Percentiles rank a stretch among this genome's conserved stretches.
Evolutionary conservation across 2,329 filamentous ascomycete species (phyloP).

Genomic region (Colletotrichum acutatum): DNA sequence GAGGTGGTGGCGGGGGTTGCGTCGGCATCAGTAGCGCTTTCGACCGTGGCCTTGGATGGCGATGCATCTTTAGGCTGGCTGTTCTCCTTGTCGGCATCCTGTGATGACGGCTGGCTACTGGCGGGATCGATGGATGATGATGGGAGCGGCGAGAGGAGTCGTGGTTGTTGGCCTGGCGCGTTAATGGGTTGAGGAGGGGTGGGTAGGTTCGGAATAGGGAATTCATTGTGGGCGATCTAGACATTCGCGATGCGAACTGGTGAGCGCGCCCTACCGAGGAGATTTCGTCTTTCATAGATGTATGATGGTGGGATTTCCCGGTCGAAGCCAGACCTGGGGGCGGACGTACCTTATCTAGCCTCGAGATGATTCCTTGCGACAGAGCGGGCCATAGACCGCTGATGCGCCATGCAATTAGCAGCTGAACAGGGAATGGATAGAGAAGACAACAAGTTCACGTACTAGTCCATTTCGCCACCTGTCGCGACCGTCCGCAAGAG

Average conservation of each 20-base stretch:
- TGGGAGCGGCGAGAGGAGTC: slow-evolving; percentile 56
- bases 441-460: slow-evolving; percentile 42
- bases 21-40: slow-evolving; percentile 43
- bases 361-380: slow-evolving; percentile 71
- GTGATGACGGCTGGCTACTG: slow-evolving; percentile 53
- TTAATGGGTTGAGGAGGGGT: slow-evolving; percentile 52
- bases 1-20: slow-evolving; percentile 48
- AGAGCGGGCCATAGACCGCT: slow-evolving; percentile 78
- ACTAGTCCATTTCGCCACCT: slow-evolving; percentile 67
- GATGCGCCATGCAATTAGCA: slow-evolving; percentile 42
- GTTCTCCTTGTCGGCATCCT: slow-evolving; percentile 77
- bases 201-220: slow-evolving; percentile 74
- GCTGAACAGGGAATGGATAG: slow-evolving; percentile 29
- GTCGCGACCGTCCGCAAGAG: slow-evolving; percentile 59
- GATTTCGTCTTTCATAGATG: slow-evolving; percentile 45
- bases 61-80: slow-evolving; percentile 52
- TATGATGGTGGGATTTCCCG: slow-evolving; percentile 45
- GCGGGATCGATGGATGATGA: slow-evolving; percentile 54
- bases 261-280: slow-evolving; percentile 18
- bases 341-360: slow-evolving; percentile 70
- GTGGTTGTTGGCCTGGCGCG: slow-evolving; percentile 50
- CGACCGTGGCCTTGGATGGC: slow-evolving; percentile 46
- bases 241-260: slow-evolving; percentile 27
- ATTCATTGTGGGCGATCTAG: slow-evolving; percentile 80
- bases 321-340: not conserved